Percentiles rank a stretch among this genome's conserved stretches.
These are phyloP conservation scores for Pythium volutum DNA, from an alignment of 352 stramenopile species.

Conservation along the genomic window DNA sequence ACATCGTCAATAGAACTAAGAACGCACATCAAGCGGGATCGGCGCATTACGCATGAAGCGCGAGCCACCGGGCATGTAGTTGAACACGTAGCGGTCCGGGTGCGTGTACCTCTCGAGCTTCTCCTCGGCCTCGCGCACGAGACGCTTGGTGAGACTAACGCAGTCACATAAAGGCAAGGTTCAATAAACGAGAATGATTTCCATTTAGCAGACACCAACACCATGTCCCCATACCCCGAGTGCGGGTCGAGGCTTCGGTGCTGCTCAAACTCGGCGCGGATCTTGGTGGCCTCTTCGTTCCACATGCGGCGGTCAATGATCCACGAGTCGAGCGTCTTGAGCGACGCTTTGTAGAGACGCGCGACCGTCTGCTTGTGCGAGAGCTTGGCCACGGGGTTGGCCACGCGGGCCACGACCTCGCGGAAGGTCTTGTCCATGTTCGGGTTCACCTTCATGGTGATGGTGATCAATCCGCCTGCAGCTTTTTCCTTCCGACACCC, in stretches of 20 bases:
- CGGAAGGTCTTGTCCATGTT: slow-evolving; percentile 87
- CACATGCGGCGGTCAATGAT: slow-evolving; percentile 95
- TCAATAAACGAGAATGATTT: too few species aligned
- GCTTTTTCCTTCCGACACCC: background rate
- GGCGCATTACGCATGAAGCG: slow-evolving; percentile 99
- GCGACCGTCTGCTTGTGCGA: slow-evolving; percentile 88
- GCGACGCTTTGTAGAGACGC: slow-evolving; percentile 93
- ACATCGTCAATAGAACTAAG: background rate
- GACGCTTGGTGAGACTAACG: slow-evolving; percentile 63
- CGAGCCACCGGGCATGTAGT: slow-evolving; percentile 97
- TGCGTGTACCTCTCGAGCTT: slow-evolving; percentile 94
- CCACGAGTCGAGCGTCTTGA: slow-evolving; percentile 94
- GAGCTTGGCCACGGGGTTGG: slow-evolving; percentile 55
- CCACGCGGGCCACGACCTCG: slow-evolving; percentile 72
- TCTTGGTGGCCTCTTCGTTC: slow-evolving; percentile 91
- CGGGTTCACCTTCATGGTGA: slow-evolving; percentile 68
- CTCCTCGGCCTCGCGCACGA: slow-evolving; percentile 90
- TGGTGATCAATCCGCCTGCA: slow-evolving; percentile 1
- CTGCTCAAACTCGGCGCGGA: slow-evolving; percentile 92
- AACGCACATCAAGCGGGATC: slow-evolving; percentile 89
- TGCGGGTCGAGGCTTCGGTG: slow-evolving; percentile 55
- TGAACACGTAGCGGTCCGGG: slow-evolving; percentile 96
- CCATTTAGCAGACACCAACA: too few species aligned
- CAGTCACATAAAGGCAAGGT: background rate
- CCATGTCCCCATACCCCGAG: slow-evolving; percentile 39